phyloP scores from a whole-genome alignment of 2,329 filamentous ascomycete species.

The Sclerotinia subarctica region DNA sequence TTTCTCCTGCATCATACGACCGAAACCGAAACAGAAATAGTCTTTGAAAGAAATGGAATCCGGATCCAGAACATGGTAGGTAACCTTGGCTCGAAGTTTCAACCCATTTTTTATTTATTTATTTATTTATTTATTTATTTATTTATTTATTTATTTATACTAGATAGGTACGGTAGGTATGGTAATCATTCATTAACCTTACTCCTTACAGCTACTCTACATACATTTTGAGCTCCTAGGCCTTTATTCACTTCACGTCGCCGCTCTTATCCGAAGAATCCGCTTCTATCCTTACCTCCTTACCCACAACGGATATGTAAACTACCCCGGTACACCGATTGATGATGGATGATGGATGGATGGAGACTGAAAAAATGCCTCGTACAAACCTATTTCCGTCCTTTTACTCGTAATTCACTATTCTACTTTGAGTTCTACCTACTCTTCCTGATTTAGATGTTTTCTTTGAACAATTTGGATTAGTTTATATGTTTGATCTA shows the following conservation, averaged over 20 bases:
- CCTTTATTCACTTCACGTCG: background rate
- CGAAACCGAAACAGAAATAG: background rate
- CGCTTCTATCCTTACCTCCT: background rate
- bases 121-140: no score
- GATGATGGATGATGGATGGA: background rate
- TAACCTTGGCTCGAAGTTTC: background rate
- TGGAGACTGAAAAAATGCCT: background rate
- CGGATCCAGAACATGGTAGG: background rate
- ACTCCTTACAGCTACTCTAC: background rate
- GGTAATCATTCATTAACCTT: background rate
- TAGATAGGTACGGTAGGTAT: no score
- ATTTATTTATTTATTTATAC: no score
- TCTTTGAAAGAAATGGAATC: background rate
- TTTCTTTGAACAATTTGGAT: background rate
- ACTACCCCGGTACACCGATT: background rate
- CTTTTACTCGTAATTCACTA: background rate
- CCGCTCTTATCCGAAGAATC: conserved; percentile 2
- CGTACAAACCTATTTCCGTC: background rate
- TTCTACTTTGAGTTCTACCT: background rate
- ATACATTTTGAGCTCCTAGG: background rate
- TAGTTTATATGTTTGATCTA: background rate
- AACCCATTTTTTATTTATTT: no score
- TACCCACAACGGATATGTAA: background rate
- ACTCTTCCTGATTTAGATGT: background rate
- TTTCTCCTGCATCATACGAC: background rate